phyloP scores from a whole-genome alignment of 257 asterid species.

The Fraxinus cuspidata region DNA sequence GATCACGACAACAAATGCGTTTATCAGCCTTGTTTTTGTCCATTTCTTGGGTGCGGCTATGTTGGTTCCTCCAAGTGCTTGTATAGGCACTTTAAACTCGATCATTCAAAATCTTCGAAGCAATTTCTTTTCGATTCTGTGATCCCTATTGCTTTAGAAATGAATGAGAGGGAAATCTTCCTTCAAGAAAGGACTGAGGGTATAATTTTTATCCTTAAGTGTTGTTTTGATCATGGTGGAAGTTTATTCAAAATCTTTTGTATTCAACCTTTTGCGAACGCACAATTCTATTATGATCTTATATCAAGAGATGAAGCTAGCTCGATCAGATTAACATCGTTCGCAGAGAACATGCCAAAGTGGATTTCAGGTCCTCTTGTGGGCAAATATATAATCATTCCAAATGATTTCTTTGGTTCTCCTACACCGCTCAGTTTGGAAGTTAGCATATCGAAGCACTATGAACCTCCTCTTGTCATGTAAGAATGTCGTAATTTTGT shows the following conservation, averaged over 20 bases:
- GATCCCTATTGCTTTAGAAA: conserved; percentile 33
- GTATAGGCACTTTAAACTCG: conserved; percentile 40
- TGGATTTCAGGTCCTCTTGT: no score
- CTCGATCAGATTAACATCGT: no score
- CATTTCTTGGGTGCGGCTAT: conserved; percentile 38
- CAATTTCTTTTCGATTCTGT: conserved; percentile 28
- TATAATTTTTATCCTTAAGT: conserved; percentile 46
- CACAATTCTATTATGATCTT: no score
- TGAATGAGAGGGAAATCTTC: conserved; percentile 28
- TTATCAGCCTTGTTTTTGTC: conserved; percentile 59
- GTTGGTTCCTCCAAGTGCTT: conserved; percentile 30
- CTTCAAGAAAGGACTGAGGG: conserved; percentile 40
- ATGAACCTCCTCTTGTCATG: no score
- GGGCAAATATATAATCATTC: no score
- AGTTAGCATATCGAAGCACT: no score
- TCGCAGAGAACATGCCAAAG: no score
- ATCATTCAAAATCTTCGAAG: conserved; percentile 29
- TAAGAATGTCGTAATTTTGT: no score
- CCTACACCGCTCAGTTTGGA: no score
- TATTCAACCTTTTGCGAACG: conserved; percentile 32
- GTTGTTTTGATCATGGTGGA: conserved; percentile 36
- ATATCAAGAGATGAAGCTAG: no score
- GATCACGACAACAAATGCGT: conserved; percentile 56
- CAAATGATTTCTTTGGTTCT: no score
- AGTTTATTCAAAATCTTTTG: conserved; percentile 43